Evolutionary conservation across 805 yeast species (phyloP), one percentile per base, ranked within the genome.

Genomic region (Hanseniaspora taiwanica): DNA sequence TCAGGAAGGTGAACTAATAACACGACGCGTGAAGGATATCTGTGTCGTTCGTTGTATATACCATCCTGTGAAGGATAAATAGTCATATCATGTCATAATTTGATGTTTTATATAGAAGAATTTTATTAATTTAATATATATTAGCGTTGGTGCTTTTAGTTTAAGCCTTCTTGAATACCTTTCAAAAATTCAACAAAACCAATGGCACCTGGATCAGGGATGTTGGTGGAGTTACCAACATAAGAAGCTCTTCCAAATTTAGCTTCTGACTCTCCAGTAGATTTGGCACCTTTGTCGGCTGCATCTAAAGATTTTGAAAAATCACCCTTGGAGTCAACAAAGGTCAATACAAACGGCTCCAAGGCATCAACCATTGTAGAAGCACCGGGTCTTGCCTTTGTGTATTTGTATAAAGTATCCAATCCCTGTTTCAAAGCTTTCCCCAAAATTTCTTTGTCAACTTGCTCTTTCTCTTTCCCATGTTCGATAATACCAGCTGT

Each of bases 171-270:
- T 42, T 56, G 54, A 18, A 61, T 56, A 51, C 68, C 69, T 44
- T 62, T 62, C 42, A 66, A 48, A 52, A 64, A 65, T 42, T 59
- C 82, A 27, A 76, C 81, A 19, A 87, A 63, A 3, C 96, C 96
- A 42, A 84, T 74, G 2, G 96, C 96, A 47, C 97, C 96, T 4
- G 97, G 96, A 52, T 87, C 97, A 1, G 95, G 94, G 23, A 86
- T 62, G 3, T 60, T 61, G 21, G 51, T 47, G 5, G 68, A 67
- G n/a, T 81, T 83, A 20, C 83, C 85, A 21, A 87, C 96, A 55
- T 87, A 89, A 4, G 94, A 80, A 14, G 97, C 95, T 53, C 97
- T 74, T 23, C 97, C 97, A 49, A 89, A 85, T 50, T 79, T 79
- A 35, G 96, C 96, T 47, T 74, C 78, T 47, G 82, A 62, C 27